phyloP scores from a whole-genome alignment of 805 yeast genomes.

The Citeromyces matritensis region DNA sequence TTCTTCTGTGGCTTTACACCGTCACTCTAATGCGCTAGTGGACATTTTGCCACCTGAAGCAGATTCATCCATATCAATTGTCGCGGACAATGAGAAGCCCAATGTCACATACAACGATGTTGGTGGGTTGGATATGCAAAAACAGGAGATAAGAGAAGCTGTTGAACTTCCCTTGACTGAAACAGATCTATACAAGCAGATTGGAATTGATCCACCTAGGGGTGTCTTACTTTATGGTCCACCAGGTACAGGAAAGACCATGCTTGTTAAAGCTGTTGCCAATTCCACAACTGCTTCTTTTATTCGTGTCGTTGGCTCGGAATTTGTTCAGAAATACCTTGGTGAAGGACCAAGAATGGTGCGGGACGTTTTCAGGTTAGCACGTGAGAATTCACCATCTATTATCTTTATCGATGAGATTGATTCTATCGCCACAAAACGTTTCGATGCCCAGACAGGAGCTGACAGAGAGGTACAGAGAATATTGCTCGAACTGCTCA shows the following conservation, averaged over 20 bases:
- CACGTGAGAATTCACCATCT: slow-evolving; percentile 94
- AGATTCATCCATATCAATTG: slow-evolving; percentile 79
- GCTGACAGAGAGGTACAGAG: slow-evolving; percentile 99
- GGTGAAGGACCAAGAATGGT: slow-evolving; percentile 99
- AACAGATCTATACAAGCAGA: slow-evolving; percentile 89
- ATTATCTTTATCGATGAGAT: slow-evolving; percentile 97
- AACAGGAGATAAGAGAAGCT: slow-evolving; percentile 97
- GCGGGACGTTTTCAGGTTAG: slow-evolving; percentile 92
- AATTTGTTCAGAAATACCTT: slow-evolving; percentile 92
- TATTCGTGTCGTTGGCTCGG: slow-evolving; percentile 95
- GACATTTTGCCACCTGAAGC: slow-evolving; percentile 98
- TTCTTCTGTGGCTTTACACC: slow-evolving; percentile 92
- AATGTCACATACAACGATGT: slow-evolving; percentile 93
- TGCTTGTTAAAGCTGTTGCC: slow-evolving; percentile 98
- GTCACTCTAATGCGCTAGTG: slow-evolving; percentile 95
- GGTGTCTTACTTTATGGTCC: slow-evolving; percentile 98
- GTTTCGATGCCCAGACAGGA: slow-evolving; percentile 99
- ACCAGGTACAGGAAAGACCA: slow-evolving; percentile 98
- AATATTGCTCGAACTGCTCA: slow-evolving; percentile 83
- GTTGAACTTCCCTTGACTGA: slow-evolving; percentile 94
- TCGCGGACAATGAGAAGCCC: slow-evolving; percentile 88
- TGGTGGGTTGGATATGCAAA: slow-evolving; percentile 98
- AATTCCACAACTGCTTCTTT: slow-evolving; percentile 91
- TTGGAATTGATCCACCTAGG: slow-evolving; percentile 98
- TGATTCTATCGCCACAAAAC: slow-evolving; percentile 97